These are phyloP conservation scores for Ceratocystis diversiconidia DNA, from an alignment of 2,329 filamentous ascomycete species.

Conservation along the genomic window DNA sequence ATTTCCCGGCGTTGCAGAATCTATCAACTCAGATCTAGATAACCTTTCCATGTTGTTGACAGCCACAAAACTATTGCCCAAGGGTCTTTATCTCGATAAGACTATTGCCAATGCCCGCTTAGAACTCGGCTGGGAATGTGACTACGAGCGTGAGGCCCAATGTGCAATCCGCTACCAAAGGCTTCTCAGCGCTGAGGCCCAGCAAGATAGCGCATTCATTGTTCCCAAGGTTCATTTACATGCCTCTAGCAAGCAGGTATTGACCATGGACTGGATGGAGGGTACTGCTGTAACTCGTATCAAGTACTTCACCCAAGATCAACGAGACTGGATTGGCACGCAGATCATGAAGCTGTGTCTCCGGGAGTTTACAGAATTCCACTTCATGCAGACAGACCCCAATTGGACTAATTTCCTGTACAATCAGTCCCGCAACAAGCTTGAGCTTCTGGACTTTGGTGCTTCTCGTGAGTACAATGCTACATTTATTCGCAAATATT, in stretches of 20 bases:
- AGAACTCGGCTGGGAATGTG: constrained; percentile 93
- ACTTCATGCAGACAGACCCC: constrained; percentile 97
- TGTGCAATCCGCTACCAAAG: constrained; percentile 63
- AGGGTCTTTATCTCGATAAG: constrained; percentile 86
- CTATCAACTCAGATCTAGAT: constrained; percentile 90
- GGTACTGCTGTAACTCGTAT: constrained; percentile 77
- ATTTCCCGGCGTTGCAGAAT: constrained; percentile 89
- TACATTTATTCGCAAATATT: constrained; percentile 66
- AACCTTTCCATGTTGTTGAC: constrained; percentile 84
- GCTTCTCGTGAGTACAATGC: constrained; percentile 75
- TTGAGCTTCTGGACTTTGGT: constrained; percentile 92
- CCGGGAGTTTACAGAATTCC: constrained; percentile 85
- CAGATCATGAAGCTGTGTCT: constrained; percentile 85
- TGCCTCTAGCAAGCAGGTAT: constrained; percentile 70
- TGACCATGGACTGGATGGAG: constrained; percentile 86
- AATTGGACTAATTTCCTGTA: constrained; percentile 99
- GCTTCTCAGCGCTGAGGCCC: constrained; percentile 42
- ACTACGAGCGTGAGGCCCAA: constrained; percentile 78
- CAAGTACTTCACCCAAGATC: constrained; percentile 58
- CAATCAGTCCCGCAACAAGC: constrained; percentile 53
- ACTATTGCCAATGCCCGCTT: constrained; percentile 89
- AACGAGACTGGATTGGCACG: constrained; percentile 91
- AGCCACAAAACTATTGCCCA: constrained; percentile 77
- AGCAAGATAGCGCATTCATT: constrained; percentile 53
- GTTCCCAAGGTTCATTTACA: constrained; percentile 67